Conservation (phyloP, 805 yeast genomes). For the Wickerhamiella shivajii region DNA sequence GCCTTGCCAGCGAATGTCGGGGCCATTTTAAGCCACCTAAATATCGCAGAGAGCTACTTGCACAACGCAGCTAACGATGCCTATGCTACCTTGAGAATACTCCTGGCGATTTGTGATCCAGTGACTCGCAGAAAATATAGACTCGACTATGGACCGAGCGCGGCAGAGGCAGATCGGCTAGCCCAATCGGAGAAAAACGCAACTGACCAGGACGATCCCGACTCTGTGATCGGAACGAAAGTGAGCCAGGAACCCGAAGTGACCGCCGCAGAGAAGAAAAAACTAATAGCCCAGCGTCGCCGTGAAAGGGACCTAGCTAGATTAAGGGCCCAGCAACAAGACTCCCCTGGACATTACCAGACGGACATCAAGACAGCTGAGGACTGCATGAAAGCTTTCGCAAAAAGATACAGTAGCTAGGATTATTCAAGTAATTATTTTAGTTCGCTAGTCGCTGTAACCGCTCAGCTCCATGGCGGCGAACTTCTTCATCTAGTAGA, state of each 20-base stretch:
- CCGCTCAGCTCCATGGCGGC: slow-evolving; percentile 43
- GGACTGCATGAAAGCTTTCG: no score
- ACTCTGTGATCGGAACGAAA: no score
- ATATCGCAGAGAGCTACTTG: slow-evolving; percentile 42
- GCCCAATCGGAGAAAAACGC: not conserved
- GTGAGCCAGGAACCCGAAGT: no score
- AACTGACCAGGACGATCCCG: not conserved
- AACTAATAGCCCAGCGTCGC: no score
- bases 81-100: slow-evolving; percentile 41
- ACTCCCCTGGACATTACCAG: no score
- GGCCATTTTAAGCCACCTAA: slow-evolving; percentile 31
- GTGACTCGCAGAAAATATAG: slow-evolving; percentile 5
- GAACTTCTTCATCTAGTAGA: slow-evolving; percentile 72
- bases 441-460: not conserved
- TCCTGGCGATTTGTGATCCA: slow-evolving; percentile 39
- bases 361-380: no score
- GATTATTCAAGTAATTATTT: not conserved
- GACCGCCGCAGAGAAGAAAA: no score
- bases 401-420: no score
- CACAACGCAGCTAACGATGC: slow-evolving; percentile 68
- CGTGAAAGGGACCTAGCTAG: no score
- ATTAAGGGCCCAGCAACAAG: no score
- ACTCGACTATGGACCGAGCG: slow-evolving; percentile 8
- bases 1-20: slow-evolving; percentile 26
- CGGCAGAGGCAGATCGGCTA: slow-evolving; percentile 1